Percentiles rank a stretch among this genome's conserved stretches.
These are phyloP conservation scores for Chlorella sp. DNA, from an alignment of 139 green algal species.

Conservation along the genomic window DNA sequence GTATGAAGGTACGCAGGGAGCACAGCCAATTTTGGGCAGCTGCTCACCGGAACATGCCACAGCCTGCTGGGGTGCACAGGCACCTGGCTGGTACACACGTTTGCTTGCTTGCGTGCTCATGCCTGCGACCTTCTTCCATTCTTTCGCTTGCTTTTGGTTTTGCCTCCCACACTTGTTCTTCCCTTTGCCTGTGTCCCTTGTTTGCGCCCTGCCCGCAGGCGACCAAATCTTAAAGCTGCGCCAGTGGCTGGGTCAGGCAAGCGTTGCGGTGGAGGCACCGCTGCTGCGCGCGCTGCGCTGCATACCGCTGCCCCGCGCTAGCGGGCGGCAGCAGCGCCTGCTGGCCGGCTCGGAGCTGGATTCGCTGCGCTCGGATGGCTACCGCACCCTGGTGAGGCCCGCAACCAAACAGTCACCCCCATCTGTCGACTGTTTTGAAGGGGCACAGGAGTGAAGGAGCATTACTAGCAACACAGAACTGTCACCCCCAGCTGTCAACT, in stretches of 20 bases:
- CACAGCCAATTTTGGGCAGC: background rate
- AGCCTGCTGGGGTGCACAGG: background rate
- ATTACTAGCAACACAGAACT: no score
- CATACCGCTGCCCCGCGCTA: slow-evolving; percentile 53
- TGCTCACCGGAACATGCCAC: background rate
- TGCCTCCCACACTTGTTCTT: background rate
- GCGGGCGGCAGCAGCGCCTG: background rate
- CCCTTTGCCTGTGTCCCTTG: background rate
- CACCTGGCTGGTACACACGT: no score
- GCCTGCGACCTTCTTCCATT: no score
- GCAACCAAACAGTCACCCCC: background rate
- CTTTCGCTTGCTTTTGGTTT: background rate
- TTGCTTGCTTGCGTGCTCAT: no score
- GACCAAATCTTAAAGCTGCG: slow-evolving; percentile 41
- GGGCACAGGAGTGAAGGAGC: background rate
- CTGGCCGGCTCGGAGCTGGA: slow-evolving; percentile 46
- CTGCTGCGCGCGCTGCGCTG: slow-evolving; percentile 67
- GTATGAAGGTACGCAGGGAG: slow-evolving; percentile 56
- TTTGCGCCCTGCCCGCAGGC: slow-evolving; percentile 10
- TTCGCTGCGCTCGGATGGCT: slow-evolving; percentile 64
- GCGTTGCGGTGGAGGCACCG: slow-evolving; percentile 51
- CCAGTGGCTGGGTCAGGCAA: slow-evolving; percentile 46
- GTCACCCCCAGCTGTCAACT: no score
- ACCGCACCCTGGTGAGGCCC: slow-evolving; percentile 52
- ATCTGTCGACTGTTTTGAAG: background rate